Evolutionary conservation across 768 basidiomycete species (phyloP).

Genomic region (Leccinum subtestaceum): DNA sequence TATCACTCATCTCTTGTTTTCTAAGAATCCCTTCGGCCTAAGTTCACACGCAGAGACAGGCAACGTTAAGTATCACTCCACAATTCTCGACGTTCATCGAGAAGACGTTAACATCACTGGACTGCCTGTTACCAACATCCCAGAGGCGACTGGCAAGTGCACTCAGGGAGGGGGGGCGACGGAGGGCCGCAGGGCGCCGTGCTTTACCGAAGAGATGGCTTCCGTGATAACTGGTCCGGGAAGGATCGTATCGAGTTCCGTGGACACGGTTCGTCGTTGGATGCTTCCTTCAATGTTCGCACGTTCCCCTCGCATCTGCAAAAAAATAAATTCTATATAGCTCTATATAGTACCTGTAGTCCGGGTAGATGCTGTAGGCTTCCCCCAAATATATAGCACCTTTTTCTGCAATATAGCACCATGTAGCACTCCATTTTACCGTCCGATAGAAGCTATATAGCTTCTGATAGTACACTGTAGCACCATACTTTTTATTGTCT

Average conservation of each 20-base stretch:
- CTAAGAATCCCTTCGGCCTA: not conserved
- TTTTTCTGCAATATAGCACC: too few species aligned
- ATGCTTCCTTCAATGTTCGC: not conserved
- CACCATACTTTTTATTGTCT: too few species aligned
- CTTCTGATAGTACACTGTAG: too few species aligned
- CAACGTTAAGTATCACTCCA: constrained; percentile 14
- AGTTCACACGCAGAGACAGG: not conserved
- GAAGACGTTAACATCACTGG: constrained; percentile 29
- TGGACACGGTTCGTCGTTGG: constrained; percentile 39
- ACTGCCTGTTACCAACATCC: too few species aligned
- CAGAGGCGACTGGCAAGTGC: constrained; percentile 28
- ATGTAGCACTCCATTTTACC: too few species aligned
- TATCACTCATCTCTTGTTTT: not conserved
- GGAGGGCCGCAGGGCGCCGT: constrained; percentile 35
- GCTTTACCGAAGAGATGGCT: constrained; percentile 26
- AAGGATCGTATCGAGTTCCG: constrained; percentile 41
- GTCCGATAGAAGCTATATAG: too few species aligned
- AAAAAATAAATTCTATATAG: too few species aligned
- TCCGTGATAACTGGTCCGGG: constrained; percentile 37
- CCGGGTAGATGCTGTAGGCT: too few species aligned
- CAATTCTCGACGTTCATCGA: constrained; percentile 20
- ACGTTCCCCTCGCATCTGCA: too few species aligned
- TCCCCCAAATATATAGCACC: too few species aligned
- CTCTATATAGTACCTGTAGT: too few species aligned
- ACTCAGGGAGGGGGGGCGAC: constrained; percentile 35